These are phyloP conservation scores for Schwanniomyces polymorphus DNA, from an alignment of 805 yeast genomes.

Conservation along the genomic window DNA sequence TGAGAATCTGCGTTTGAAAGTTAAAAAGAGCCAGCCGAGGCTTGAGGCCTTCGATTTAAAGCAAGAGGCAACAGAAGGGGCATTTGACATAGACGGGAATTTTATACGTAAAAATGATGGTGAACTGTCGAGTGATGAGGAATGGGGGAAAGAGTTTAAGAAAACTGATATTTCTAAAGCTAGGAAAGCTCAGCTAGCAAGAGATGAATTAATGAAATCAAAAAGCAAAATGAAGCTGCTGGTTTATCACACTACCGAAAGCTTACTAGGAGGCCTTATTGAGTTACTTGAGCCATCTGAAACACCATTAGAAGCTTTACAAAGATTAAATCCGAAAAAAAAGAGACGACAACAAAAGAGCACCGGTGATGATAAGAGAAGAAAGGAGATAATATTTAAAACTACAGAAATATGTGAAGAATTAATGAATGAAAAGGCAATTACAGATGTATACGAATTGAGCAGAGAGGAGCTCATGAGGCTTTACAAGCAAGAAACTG, in stretches of 20 bases:
- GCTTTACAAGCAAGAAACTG: conserved; percentile 19
- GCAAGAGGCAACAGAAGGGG: conserved; percentile 58
- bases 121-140: conserved; percentile 22
- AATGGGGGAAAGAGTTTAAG: conserved; percentile 15
- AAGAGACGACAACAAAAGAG: conserved; percentile 9
- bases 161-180: conserved; percentile 31
- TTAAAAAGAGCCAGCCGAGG: conserved; percentile 32
- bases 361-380: conserved; percentile 15
- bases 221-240: conserved; percentile 11
- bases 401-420: conserved; percentile 52
- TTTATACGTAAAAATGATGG: conserved; percentile 42
- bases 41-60: conserved; percentile 64
- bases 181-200: conserved; percentile 44
- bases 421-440: conserved; percentile 40
- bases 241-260: conserved; percentile 9
- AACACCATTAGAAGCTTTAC: conserved; percentile 55
- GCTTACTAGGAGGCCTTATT: conserved; percentile 32
- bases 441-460: conserved; percentile 49
- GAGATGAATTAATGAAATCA: conserved; percentile 19
- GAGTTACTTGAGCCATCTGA: conserved; percentile 56
- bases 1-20: neutral
- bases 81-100: conserved; percentile 62
- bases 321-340: conserved; percentile 34
- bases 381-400: conserved; percentile 22
- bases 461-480: conserved; percentile 57